These are phyloP conservation scores for Ganoderma lingzhi DNA, from an alignment of 1,284 basidiomycete genomes.

Conservation along the genomic window DNA sequence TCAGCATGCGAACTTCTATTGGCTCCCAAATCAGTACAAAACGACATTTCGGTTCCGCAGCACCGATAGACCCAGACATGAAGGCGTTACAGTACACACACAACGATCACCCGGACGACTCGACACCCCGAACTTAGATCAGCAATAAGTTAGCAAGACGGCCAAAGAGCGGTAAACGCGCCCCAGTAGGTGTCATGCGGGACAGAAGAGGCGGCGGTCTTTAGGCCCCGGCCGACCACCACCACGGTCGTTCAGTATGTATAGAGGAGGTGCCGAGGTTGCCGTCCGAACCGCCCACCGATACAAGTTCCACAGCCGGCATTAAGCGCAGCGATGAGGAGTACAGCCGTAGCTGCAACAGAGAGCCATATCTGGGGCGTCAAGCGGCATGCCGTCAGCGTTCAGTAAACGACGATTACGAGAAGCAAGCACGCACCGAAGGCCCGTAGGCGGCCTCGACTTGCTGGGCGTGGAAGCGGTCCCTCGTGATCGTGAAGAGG, in stretches of 20 bases:
- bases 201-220: neutral
- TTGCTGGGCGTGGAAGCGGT: slow-evolving; percentile 35
- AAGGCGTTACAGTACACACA: slow-evolving; percentile 3
- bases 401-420: neutral
- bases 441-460: slow-evolving; percentile 39
- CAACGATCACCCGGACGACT: neutral
- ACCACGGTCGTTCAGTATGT: slow-evolving; percentile 27
- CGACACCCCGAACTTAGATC: slow-evolving; percentile 18
- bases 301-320: slow-evolving; percentile 42
- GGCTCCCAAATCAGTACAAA: neutral
- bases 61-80: neutral
- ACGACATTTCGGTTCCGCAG: no score
- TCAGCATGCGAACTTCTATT: neutral
- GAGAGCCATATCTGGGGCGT: slow-evolving; percentile 43
- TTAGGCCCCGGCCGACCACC: neutral
- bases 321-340: slow-evolving; percentile 37
- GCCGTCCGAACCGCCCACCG: slow-evolving; percentile 38
- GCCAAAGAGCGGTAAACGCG: neutral
- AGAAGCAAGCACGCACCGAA: slow-evolving; percentile 33
- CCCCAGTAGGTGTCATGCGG: neutral
- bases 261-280: slow-evolving; percentile 28
- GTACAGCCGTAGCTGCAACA: slow-evolving; percentile 37
- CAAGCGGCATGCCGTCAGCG: neutral
- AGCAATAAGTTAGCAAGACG: slow-evolving; percentile 22
- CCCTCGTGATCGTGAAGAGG: slow-evolving; percentile 37